Evolutionary conservation across 176 grass and related monocot genomes (phyloP).

Genomic region (Saccharum officinarum): DNA sequence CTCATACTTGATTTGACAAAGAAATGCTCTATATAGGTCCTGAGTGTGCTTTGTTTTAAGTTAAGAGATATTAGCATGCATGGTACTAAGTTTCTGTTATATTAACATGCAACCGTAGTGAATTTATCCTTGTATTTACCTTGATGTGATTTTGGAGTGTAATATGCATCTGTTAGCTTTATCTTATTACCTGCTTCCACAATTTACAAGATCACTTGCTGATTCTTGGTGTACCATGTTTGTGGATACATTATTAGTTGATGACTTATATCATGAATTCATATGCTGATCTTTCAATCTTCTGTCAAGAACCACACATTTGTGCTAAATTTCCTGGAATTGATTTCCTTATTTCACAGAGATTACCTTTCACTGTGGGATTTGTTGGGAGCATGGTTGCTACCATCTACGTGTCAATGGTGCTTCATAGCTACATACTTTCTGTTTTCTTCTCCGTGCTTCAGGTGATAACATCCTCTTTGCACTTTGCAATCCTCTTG

Average conservation of each 20-base stretch:
- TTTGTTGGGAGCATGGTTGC: conserved; percentile 85
- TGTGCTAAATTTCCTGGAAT: conserved; percentile 18
- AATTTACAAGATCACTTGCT: background rate
- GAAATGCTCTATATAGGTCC: background rate
- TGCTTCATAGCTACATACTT: conserved; percentile 94
- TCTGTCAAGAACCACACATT: background rate
- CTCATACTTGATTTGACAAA: background rate
- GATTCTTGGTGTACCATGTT: background rate
- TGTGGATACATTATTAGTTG: conserved; percentile 19
- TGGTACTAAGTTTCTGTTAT: background rate
- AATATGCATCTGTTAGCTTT: background rate
- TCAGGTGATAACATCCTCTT: conserved; percentile 54
- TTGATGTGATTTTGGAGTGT: conserved; percentile 3
- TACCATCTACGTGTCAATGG: conserved; percentile 97
- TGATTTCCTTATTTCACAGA: conserved; percentile 55
- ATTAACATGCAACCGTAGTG: conserved; percentile 17
- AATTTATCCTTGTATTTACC: background rate
- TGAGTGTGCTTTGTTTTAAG: conserved; percentile 16
- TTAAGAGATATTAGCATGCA: conserved; percentile 17
- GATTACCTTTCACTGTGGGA: conserved; percentile 91
- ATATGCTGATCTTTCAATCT: background rate
- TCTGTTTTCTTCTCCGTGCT: conserved; percentile 94
- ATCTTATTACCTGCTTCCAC: background rate
- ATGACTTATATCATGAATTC: background rate
- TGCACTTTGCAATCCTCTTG: background rate